Conservation (phyloP, 352 stramenopile species). For the Thraustochytrium sp. region DNA sequence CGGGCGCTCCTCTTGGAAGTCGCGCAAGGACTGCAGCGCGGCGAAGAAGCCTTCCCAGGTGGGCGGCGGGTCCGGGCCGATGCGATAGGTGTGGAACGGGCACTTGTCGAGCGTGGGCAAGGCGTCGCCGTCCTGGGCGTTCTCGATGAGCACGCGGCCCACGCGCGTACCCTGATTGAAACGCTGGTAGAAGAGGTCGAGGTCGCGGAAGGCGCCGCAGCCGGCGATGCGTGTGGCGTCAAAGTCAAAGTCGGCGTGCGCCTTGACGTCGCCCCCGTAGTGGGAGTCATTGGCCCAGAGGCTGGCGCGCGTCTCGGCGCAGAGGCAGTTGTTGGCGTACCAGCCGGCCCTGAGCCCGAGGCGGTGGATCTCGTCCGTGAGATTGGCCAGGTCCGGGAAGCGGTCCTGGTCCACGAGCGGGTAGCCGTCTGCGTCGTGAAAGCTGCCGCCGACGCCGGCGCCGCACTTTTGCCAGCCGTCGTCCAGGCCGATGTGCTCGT, state of each 20-base stretch:
- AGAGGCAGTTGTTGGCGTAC: conserved; percentile 58
- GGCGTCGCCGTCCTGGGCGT: conserved; percentile 50
- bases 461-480: conserved; percentile 53
- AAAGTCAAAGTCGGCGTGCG: conserved; percentile 49
- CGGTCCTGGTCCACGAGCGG: conserved; percentile 49
- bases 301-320: conserved; percentile 44
- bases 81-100: conserved; percentile 43
- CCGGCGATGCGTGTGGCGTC: conserved; percentile 54
- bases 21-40: conserved; percentile 37
- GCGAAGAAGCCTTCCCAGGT: conserved; percentile 35
- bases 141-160: conserved; percentile 52
- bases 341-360: conserved; percentile 53
- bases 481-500: conserved; percentile 53
- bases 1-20: conserved; percentile 24
- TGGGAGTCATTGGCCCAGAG: conserved; percentile 40
- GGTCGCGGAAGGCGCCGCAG: conserved; percentile 49
- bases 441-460: conserved; percentile 26
- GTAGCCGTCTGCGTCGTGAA: conserved; percentile 50
- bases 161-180: conserved; percentile 14
- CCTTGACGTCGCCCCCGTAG: conserved; percentile 52
- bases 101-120: neutral
- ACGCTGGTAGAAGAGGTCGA: conserved; percentile 48
- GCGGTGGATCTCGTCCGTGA: conserved; percentile 51
- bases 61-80: conserved; percentile 8
- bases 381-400: conserved; percentile 51